Base-by-base conservation (phyloP, 225 moss, liverwort and hornwort genomes). In the Asterella californica region DNA sequence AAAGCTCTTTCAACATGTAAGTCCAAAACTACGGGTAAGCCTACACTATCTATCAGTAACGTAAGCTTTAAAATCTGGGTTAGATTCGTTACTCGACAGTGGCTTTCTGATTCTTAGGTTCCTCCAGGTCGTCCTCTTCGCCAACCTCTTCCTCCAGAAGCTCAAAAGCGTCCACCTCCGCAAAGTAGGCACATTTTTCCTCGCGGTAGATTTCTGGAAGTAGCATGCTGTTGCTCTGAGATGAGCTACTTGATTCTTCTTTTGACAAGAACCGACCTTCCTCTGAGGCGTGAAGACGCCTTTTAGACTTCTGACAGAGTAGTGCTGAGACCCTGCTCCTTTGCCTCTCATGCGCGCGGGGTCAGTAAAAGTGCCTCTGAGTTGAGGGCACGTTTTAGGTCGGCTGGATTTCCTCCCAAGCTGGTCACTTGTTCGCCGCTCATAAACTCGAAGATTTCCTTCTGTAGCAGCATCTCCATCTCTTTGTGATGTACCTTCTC, bases 141-240 rank as follows among this genome's bases (percentile, higher is more conserved):
- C 50, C 78, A 9, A 15, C 47, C n/a, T 61, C 63, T 66, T 78
- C 78, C 47, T 46, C 78, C 15, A 22, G 46, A 29, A 78, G 78
- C 46, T 78, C 78, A 27, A 78, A 78, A 0, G 78, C 78, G 47
- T 78, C 78, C 48, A 78, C 78, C 33, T 78, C 78, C 21, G 63
- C 64, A 50, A 78, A 78, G 66, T 78, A 78, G 29, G 78, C 78
- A 50, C 64, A 45, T 42, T 46, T 78, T 33, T 78, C 78, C 49
- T 49, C 22, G 2, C 46, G 64, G 22, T 78, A 78, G 30, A 46
- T 48, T 66, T 60, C 47, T 10, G 78, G 78, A 29, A 78, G 78
- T 45, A n/a, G n/a, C n/a, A n/a, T 66, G 10, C 38, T 25, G 47
- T 38, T 47, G 46, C 9, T 38, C 78, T 36, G 37, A 76, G 37